These are phyloP conservation scores for Oehlia diaphana DNA, from an alignment of 192 early-diverging fungal species.

Conservation along the genomic window DNA sequence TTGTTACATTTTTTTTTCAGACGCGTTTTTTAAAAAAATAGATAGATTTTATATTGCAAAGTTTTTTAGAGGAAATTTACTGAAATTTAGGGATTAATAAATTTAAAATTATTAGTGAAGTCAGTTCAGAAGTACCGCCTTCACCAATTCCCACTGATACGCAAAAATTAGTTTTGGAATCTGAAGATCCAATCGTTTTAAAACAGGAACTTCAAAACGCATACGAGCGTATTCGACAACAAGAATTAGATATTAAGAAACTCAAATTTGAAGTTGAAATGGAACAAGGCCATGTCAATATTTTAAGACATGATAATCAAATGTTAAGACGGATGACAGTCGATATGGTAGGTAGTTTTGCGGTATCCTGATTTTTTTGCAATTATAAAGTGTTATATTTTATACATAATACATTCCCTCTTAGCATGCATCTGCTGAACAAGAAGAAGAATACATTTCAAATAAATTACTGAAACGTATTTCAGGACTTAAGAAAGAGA, in stretches of 20 bases:
- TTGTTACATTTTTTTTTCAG: too few relatives aligned
- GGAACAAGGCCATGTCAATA: slow-evolving; percentile 62
- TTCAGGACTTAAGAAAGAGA: slow-evolving; percentile 75
- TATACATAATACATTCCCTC: slow-evolving; percentile 1
- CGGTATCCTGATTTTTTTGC: not conserved
- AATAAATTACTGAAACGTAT: slow-evolving; percentile 77
- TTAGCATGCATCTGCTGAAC: slow-evolving; percentile 58
- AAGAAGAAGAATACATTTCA: slow-evolving; percentile 76
- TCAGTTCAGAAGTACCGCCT: not conserved
- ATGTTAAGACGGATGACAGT: slow-evolving; percentile 56
- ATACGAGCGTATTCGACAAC: slow-evolving; percentile 40
- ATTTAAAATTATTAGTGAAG: slow-evolving; percentile 20
- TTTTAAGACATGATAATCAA: slow-evolving; percentile 60
- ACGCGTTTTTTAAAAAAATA: too few relatives aligned
- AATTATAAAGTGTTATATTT: not conserved
- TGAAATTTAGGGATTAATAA: not conserved
- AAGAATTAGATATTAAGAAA: slow-evolving; percentile 50
- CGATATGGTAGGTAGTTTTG: slow-evolving; percentile 46
- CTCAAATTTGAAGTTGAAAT: slow-evolving; percentile 70
- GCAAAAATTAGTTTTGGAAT: slow-evolving; percentile 15
- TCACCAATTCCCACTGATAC: not conserved
- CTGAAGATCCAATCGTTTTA: slow-evolving; percentile 28
- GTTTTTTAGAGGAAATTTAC: not conserved
- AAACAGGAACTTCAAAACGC: slow-evolving; percentile 33
- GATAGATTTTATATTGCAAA: not conserved